Evolutionary conservation across 805 yeast genomes (phyloP), one percentile per base, ranked within the genome.

Genomic region (Yarrowia sp.): DNA sequence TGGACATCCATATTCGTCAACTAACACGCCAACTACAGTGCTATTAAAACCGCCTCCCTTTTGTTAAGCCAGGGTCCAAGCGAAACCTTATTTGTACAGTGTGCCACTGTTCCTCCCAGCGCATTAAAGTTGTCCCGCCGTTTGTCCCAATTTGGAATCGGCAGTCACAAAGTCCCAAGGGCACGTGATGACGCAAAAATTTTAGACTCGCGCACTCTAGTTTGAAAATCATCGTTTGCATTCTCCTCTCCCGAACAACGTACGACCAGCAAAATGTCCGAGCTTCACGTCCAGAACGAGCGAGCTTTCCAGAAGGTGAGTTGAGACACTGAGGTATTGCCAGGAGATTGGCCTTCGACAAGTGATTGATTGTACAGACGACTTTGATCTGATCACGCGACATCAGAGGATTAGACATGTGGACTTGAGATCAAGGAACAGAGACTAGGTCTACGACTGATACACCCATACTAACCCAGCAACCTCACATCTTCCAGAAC

Each of bases 291-390:
- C 86, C 99, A 95, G 89, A 89, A 98, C 81, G 99, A 95, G 88
- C 93, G 96, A 86, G 99, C 99, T 92, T 95, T 89, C 97, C 99
- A 95, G 88, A 95, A 95, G 96, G 96, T 90, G 86, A 81, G 96
- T 82, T 90, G 86, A 81, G 96, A 82, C 75, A 66, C 41, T 43
- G 60, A 48, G 35, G 18, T 17, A 11, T 48, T 13, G 32, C 13
- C 55, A 35, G 41, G 36, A 45, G 50, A 22, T 22, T 22, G 28
- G 28, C 28, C 28, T 22, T 22, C 28, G 28, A 22, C 28, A 22
- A 22, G 28, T 22, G 28, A 22, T 22, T 22, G 28, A 22, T 22
- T 22, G 28, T 22, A 22, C 28, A 5, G 28, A 3, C 28, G 28
- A 22, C 28, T 50, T 32, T 32, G 38, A 47, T 22, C 28, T 22